Evolutionary conservation across 768 basidiomycete genomes (phyloP), one percentile per base, ranked within the genome.

Genomic region (Chalciporus chontae): DNA sequence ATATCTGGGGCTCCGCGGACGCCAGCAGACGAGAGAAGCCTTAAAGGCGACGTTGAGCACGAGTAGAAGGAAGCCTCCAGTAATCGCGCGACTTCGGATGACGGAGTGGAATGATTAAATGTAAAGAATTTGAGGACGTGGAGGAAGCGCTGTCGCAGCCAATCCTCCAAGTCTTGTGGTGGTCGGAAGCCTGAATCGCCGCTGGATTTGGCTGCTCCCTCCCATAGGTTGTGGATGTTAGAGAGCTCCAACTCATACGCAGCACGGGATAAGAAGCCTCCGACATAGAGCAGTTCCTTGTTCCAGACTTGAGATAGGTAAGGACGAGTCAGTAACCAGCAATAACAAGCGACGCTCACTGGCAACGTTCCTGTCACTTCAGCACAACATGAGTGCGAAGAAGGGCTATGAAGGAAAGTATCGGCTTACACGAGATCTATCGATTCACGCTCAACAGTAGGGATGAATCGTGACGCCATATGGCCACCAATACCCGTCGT

Each of bases 401-500:
- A 15, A 43, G 34, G 34, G 40, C 11, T 29, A 26, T 17, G 40
- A 45, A 46, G 21, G 44, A 38, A 38, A 32, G 13, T 38, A 17
- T 4, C 2, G 19, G n/a, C 83, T 68, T 61, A 90, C 85, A 92
- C 85, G 26, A 94, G 73, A 68, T 91, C 93, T 54, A 94, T 87
- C 0, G 87, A 88, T 70, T 98, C 95, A 53, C 95, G 80, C 66
- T 98, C 95, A 8, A 98, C 94, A 0, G 94, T 97, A 9, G 93
- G 90, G 49, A 98, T 94, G 62, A 96, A 96, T 3, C 94, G 76
- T 8, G 89, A 85, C 0, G 91, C 75, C 59, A 87, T 74, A 50
- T 85, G 80, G 0, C 82, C 82, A 3, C 78, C 80, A 26, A 84
- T 70, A 36, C 95, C 94, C 1, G 94, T 95, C 9, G 93, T 95